Base-by-base conservation (phyloP, 768 basidiomycete genomes). In the Pilatotrama ljubarskyi region DNA sequence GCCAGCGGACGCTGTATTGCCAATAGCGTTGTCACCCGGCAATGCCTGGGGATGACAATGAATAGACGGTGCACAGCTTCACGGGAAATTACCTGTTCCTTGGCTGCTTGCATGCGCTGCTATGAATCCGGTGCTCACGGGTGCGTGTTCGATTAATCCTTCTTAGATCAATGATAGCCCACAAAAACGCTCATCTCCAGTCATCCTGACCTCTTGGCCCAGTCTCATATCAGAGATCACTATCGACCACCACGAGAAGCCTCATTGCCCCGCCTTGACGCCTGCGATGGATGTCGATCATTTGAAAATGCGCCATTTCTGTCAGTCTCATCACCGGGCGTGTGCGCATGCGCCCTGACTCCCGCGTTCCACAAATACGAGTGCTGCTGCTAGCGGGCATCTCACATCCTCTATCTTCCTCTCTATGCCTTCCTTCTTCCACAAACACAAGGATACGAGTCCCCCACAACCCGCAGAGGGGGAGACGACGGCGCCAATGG, bases 391-490 rank as follows among this genome's bases (percentile, higher is more conserved):
- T 20, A 11, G 43, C 20, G 5, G 1, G 22, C 10, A 9, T 24
- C 22, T 22, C 20, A 22, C 25, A 11, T 44, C 14, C 25, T 5
- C 22, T 10, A 13, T 24, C 22, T 22, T 20, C 42, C 4, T 18
- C 22, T 9, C 13, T 1, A 58, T 59, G 50, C 58, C 58, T 2
- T 43, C 29, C 10, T 46, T 59, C 58, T 52, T 52, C 20, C n/a
- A 37, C 17, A 51, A 40, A 17, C 43, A 59, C 43, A 51, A 47
- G 32, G 58, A 51, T 22, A 52, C 56, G 5, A 43, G 42, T n/a
- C 50, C 50, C 7, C 41, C 58, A 6, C 42, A 36, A 15, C 29
- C 50, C 20, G 15, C 24, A 14, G 18, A 22, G 22, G 46, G 24
- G 17, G 32, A 25, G 15, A 20, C 5, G 11, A 15, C 43, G 22